Evolutionary conservation across 768 basidiomycete genomes (phyloP).

Genomic region (Lactifluus subvellereus): DNA sequence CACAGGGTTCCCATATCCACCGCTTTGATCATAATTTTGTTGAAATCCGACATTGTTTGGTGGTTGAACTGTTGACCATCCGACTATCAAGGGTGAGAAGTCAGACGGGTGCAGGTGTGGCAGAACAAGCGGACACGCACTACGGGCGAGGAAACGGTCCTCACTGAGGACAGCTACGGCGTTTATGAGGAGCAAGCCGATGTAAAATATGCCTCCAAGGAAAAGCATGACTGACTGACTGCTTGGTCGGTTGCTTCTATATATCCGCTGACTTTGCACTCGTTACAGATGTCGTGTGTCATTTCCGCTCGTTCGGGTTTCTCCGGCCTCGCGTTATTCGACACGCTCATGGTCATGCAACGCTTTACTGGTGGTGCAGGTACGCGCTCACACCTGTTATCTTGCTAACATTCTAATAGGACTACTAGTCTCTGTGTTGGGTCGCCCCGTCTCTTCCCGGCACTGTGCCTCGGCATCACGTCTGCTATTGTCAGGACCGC

Average conservation of each 20-base stretch:
- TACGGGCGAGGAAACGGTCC: slow-evolving; percentile 90
- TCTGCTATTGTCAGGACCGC: slow-evolving; percentile 14
- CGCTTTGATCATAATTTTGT: slow-evolving; percentile 63
- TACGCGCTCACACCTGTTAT: not conserved
- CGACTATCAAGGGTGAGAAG: slow-evolving; percentile 48
- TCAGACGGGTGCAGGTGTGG: slow-evolving; percentile 19
- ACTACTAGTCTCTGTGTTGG: not conserved
- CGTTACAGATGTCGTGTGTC: not conserved
- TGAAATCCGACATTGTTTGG: slow-evolving; percentile 57
- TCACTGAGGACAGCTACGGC: slow-evolving; percentile 94
- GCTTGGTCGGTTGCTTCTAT: slow-evolving; percentile 7
- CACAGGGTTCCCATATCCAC: slow-evolving; percentile 52
- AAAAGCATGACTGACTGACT: slow-evolving; percentile 39
- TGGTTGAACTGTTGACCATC: slow-evolving; percentile 73
- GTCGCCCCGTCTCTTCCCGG: slow-evolving; percentile 2
- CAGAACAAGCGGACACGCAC: slow-evolving; percentile 42
- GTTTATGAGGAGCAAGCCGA: slow-evolving; percentile 83
- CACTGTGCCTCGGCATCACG: slow-evolving; percentile 6
- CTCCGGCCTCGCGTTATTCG: not conserved
- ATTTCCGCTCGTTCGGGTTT: slow-evolving; percentile 15
- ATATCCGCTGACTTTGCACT: not conserved
- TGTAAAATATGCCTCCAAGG: slow-evolving; percentile 76
- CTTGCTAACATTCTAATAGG: not conserved
- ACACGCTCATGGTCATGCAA: not conserved
- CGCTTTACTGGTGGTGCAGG: slow-evolving; percentile 1